Evolutionary conservation across 768 basidiomycete species (phyloP).

Genomic region (Suillus ampliporus): DNA sequence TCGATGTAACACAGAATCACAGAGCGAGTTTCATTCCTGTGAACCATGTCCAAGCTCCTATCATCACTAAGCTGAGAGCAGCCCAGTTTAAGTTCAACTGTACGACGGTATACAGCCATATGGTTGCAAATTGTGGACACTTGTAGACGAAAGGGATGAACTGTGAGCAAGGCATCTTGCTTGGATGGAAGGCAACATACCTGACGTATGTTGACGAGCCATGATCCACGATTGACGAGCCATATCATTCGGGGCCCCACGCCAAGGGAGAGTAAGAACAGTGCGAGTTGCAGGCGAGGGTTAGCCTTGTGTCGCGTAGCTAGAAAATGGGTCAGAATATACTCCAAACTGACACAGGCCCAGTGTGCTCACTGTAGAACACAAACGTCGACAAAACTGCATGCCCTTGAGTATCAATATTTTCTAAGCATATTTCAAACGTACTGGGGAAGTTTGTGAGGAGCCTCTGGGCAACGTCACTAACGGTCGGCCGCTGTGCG

Average conservation of each 20-base stretch:
- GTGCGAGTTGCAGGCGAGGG: conserved; percentile 54
- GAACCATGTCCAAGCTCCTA: conserved; percentile 68
- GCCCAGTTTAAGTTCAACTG: conserved; percentile 72
- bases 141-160: conserved; percentile 33
- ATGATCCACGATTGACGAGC: conserved; percentile 70
- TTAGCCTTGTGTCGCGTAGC: conserved; percentile 70
- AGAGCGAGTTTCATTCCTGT: conserved; percentile 55
- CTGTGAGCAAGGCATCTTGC: not conserved
- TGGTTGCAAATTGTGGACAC: conserved; percentile 78
- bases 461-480: conserved; percentile 60
- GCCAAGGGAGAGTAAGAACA: conserved; percentile 63
- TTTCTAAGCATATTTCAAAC: conserved; percentile 30
- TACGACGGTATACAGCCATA: conserved; percentile 79
- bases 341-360: not conserved
- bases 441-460: conserved; percentile 73
- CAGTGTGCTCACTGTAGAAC: conserved; percentile 65
- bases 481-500: conserved; percentile 57
- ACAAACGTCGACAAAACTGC: conserved; percentile 77
- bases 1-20: conserved; percentile 18
- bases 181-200: conserved; percentile 39
- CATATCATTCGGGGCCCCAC: conserved; percentile 74
- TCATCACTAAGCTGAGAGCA: conserved; percentile 55
- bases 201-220: conserved; percentile 77
- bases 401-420: conserved; percentile 12
- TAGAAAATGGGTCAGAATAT: conserved; percentile 16